Conservation (phyloP, 1,139 yeast species). For the Taphrina populina region DNA sequence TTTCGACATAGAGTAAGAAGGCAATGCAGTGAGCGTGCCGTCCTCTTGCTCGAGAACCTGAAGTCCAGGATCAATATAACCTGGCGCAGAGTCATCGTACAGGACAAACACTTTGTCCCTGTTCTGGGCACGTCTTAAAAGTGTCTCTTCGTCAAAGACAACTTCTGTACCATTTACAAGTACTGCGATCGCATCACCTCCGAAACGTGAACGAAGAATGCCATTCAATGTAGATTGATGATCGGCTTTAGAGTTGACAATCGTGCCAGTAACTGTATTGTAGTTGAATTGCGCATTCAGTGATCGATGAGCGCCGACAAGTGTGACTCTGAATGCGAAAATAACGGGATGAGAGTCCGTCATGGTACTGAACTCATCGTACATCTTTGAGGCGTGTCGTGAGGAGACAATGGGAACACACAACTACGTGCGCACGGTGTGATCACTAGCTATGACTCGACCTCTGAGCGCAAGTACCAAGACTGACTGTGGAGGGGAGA, state of each 20-base stretch:
- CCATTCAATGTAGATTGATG: constrained; percentile 6
- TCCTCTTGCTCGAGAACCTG: no score
- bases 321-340: background rate
- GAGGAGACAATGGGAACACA: no score
- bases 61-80: constrained; percentile 11
- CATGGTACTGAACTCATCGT: constrained; percentile 15
- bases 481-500: no score
- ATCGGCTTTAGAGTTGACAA: background rate
- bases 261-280: constrained; percentile 4
- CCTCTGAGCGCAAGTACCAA: no score
- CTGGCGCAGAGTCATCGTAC: constrained; percentile 23
- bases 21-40: background rate
- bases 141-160: constrained; percentile 17
- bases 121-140: no score
- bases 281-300: constrained; percentile 15
- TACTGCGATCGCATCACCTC: constrained; percentile 20
- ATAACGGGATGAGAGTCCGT: constrained; percentile 16
- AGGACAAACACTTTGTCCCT: constrained; percentile 10
- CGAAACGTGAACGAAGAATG: constrained; percentile 23
- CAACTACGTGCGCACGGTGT: no score
- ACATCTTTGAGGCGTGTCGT: no score
- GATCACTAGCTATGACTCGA: no score
- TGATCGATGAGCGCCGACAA: constrained; percentile 21
- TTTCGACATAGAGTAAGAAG: background rate
- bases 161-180: constrained; percentile 14